These are phyloP conservation scores for Sporothrix phasma DNA, from an alignment of 2,329 filamentous ascomycete species.

Conservation along the genomic window DNA sequence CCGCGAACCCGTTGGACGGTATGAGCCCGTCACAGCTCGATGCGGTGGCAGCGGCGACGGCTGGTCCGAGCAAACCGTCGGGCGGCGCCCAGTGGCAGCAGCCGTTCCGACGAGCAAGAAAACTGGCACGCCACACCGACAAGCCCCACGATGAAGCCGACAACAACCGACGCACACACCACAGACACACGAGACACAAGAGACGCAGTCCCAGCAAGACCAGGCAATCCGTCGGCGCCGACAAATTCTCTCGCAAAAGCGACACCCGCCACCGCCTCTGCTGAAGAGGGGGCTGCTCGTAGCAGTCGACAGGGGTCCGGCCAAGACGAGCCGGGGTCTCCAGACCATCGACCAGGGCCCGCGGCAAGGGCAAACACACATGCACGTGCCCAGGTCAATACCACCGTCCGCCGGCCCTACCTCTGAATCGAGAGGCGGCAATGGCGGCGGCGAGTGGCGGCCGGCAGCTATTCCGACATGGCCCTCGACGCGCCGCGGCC, in stretches of 20 bases:
- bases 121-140: conserved; percentile 10
- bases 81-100: background rate
- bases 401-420: conserved; percentile 1
- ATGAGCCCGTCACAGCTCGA: conserved; percentile 3
- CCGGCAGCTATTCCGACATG: conserved; percentile 5
- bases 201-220: background rate
- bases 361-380: background rate
- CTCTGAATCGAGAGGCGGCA: background rate
- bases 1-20: background rate
- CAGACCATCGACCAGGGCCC: background rate
- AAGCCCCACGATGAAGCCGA: background rate
- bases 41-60: background rate
- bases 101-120: conserved; percentile 5
- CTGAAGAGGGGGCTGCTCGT: conserved; percentile 1
- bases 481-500: background rate
- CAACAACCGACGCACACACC: background rate
- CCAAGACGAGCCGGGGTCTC: background rate
- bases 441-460: background rate
- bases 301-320: conserved; percentile 3
- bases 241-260: background rate
- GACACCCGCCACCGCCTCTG: conserved; percentile 2
- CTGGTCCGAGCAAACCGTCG: background rate
- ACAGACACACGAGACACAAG: too few species aligned
- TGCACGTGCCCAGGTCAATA: background rate
- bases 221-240: background rate